Base-by-base conservation (phyloP, 2,329 filamentous ascomycete species). In the Trichoderma arundinaceum region DNA sequence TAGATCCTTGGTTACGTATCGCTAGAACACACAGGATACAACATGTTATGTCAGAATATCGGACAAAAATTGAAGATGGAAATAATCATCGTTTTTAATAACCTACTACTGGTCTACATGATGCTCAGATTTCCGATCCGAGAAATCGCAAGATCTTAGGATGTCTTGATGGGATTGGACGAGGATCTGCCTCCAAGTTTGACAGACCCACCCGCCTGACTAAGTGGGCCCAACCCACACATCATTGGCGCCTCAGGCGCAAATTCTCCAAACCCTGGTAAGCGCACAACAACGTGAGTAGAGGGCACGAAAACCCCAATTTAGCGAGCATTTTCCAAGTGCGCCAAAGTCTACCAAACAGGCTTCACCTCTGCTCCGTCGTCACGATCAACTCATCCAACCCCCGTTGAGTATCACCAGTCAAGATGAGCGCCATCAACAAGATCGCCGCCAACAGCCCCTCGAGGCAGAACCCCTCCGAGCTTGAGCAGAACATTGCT, bases 401-500 rank as follows among this genome's bases (percentile, higher is more conserved):
- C 71, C 72, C 74, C 69, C 73, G 72, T 74, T 73, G 74, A 73
- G 74, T 72, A 78, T 71, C 72, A 77, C 71, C 79, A 77, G 82
- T 81, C 83, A 88, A 79, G 77, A 89, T 89, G 87, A 84, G 80
- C 80, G 78, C 79, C 78, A 84, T 95, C 81, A 97, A 97, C 91
- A 98, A 98, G 92, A 98, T 98, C 83, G 93, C 94, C 81, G 83
- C 89, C 81, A 97, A 95, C 90, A 96, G 92, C 90, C 91, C 94
- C 76, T 97, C 94, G 84, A 89, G 92, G 87, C 88, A 91, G 82
- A 96, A 90, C 85, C 95, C 95, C 76, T 96, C 92, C 75, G 95
- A 99, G 90, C 90, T 98, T 77, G 95, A 99, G 92, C 90, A 88
- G 83, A 92, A 86, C 88, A 96, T 99, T 82, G 95, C 95, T 81